Percentiles rank a stretch among this genome's conserved stretches.
phyloP scores from a whole-genome alignment of 345 rosid genomes.

The Citrus unshiu region DNA sequence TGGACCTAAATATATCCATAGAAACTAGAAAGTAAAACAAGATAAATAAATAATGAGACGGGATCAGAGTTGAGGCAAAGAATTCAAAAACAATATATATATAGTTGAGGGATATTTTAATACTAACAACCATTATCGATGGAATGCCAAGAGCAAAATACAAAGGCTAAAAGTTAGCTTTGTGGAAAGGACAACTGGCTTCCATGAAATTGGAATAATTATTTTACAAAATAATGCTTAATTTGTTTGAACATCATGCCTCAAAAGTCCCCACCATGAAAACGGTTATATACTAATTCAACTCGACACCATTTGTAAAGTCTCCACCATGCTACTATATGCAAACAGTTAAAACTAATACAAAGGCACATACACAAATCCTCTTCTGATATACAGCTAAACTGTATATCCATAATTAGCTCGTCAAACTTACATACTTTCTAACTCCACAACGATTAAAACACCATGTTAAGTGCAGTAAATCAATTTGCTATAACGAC shows the following conservation, averaged over 20 bases:
- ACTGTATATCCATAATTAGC: neutral
- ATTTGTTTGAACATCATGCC: neutral
- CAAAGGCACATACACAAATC: neutral
- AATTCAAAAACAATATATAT: neutral
- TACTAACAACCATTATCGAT: neutral
- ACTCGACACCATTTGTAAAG: neutral
- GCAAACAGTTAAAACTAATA: neutral
- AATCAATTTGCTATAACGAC: neutral
- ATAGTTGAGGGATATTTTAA: too few species aligned
- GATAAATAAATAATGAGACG: neutral
- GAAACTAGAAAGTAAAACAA: neutral
- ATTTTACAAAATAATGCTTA: neutral
- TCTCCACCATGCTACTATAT: neutral
- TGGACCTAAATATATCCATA: slow-evolving; percentile 55
- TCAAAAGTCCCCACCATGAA: neutral
- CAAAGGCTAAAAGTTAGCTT: neutral
- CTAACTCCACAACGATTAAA: neutral
- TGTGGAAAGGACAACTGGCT: neutral
- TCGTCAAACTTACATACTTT: neutral
- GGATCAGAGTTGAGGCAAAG: neutral
- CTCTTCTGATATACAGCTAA: too few species aligned
- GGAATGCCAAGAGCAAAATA: neutral
- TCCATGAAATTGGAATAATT: neutral
- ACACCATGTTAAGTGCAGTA: neutral
- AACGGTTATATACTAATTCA: neutral